Evolutionary conservation across 345 rosid genomes (phyloP).

Genomic region (Eucalyptus decipiens): DNA sequence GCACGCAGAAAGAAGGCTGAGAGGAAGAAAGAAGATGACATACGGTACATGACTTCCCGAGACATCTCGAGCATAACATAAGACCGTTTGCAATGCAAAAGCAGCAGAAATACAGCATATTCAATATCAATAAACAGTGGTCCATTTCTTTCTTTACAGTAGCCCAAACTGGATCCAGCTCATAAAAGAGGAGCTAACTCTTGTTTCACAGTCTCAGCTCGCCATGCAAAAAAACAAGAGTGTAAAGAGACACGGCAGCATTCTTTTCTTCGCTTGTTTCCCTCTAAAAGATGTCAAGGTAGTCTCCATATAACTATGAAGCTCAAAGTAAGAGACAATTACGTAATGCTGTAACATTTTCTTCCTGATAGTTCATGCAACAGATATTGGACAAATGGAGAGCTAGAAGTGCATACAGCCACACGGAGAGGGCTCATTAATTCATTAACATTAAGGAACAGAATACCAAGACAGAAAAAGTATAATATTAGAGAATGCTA

Average conservation of each 20-base stretch:
- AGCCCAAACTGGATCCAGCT: background rate
- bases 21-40: background rate
- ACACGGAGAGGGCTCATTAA: background rate
- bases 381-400: background rate
- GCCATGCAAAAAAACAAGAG: background rate
- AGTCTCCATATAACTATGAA: background rate
- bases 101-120: background rate
- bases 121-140: background rate
- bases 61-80: background rate
- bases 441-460: background rate
- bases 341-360: background rate
- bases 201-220: too few species aligned
- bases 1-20: background rate
- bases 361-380: background rate
- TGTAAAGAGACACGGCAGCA: background rate
- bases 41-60: background rate
- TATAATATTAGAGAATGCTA: too few species aligned
- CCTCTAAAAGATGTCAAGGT: background rate
- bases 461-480: background rate
- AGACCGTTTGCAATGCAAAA: background rate
- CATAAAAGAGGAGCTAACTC: background rate
- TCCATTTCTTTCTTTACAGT: background rate
- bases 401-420: background rate
- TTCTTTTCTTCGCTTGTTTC: background rate
- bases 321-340: background rate